Evolutionary conservation across 2,329 filamentous ascomycete genomes (phyloP).

Genomic region (Fusarium mexicanum): DNA sequence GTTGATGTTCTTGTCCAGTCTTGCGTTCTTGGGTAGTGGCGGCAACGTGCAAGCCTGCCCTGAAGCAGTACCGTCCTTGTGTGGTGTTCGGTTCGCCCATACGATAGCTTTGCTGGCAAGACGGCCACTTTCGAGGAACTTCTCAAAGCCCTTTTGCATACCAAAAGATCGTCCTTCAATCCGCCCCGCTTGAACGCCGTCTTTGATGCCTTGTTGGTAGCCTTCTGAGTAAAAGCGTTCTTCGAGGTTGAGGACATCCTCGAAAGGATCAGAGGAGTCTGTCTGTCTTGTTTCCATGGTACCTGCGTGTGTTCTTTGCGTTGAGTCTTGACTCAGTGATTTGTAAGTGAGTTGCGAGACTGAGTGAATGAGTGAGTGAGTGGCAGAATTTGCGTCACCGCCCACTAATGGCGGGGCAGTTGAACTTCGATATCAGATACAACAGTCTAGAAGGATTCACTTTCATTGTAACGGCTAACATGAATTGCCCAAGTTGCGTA

Average conservation of each 20-base stretch:
- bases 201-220: constrained; percentile 76
- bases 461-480: background rate
- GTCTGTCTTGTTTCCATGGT: constrained; percentile 19
- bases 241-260: constrained; percentile 68
- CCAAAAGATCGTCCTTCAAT: constrained; percentile 92
- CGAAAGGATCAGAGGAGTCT: constrained; percentile 61
- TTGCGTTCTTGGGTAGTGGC: constrained; percentile 64
- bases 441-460: background rate
- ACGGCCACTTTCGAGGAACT: constrained; percentile 82
- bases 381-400: constrained; percentile 46
- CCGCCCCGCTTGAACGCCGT: constrained; percentile 80
- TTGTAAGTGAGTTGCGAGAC: constrained; percentile 32
- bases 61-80: background rate
- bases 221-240: constrained; percentile 84
- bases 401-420: constrained; percentile 41
- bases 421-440: background rate
- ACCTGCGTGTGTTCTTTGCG: background rate
- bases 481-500: background rate
- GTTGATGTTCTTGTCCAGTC: constrained; percentile 80
- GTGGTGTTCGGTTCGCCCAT: constrained; percentile 78
- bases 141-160: constrained; percentile 92
- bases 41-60: constrained; percentile 45
- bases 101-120: constrained; percentile 81
- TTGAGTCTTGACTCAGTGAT: constrained; percentile 17
- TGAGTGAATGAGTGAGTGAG: constrained; percentile 15